Percentiles rank a stretch among this genome's conserved stretches.
These are phyloP conservation scores for Chenopodium quinoa DNA, from an alignment of 148 eudicot genomes.

Conservation along the genomic window DNA sequence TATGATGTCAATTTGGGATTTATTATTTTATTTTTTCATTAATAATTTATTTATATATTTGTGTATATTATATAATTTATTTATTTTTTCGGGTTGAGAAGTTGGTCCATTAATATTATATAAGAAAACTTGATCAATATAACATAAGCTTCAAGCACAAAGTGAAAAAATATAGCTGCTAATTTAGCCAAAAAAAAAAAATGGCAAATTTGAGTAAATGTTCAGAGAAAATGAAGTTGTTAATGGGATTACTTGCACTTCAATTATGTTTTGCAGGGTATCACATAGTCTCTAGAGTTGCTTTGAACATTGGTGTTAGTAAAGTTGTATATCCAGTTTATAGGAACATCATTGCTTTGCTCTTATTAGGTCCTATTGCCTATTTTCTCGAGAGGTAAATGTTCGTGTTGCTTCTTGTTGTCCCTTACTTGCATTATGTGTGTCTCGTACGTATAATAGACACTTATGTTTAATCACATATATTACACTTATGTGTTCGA, in stretches of 20 bases:
- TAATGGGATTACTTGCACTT: conserved; percentile 56
- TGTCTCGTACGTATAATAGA: not conserved
- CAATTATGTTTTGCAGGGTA: conserved; percentile 84
- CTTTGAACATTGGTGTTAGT: conserved; percentile 82
- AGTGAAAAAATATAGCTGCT: not conserved
- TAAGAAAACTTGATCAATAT: conserved; percentile 1
- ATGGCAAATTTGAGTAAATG: conserved; percentile 41
- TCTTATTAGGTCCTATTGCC: conserved; percentile 64
- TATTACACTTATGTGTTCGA: no score
- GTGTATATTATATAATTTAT: no score
- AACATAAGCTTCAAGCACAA: not conserved
- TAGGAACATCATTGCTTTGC: conserved; percentile 64
- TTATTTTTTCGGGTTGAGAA: not conserved
- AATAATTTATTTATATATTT: not conserved
- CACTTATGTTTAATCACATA: not conserved
- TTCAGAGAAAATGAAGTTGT: conserved; percentile 65
- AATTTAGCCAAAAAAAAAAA: not conserved
- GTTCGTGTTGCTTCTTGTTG: not conserved
- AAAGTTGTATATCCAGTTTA: conserved; percentile 77
- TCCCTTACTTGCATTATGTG: no score
- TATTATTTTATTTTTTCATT: not conserved
- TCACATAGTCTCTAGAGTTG: conserved; percentile 76
- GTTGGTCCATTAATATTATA: not conserved
- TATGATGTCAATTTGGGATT: not conserved
- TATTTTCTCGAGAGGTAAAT: conserved; percentile 75